Conservation (phyloP, 441 rosid genomes). For the Eutrema salsugineum region DNA sequence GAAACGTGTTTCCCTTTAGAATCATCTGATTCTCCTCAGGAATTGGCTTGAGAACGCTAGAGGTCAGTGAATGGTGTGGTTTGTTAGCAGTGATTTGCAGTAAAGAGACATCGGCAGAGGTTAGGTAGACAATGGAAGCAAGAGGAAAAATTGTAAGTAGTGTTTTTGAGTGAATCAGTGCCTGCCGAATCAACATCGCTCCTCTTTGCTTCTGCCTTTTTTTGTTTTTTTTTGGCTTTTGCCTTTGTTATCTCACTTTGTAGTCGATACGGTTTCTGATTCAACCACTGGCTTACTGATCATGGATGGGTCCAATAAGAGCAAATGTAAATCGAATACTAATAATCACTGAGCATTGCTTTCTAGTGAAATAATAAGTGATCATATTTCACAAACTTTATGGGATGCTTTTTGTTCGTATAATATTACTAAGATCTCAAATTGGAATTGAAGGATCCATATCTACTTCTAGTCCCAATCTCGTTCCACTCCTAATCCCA, state of each 20-base stretch:
- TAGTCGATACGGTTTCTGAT: background rate
- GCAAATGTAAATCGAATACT: background rate
- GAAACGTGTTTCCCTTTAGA: conserved; percentile 69
- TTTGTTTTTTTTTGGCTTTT: background rate
- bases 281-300: background rate
- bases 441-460: no score
- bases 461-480: no score
- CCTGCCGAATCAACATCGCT: conserved; percentile 1
- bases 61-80: background rate
- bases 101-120: background rate
- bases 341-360: conserved; percentile 1
- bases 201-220: background rate
- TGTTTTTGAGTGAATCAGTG: conserved; percentile 19
- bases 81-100: background rate
- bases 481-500: background rate
- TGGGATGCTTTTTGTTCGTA: no score
- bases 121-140: conserved; percentile 14
- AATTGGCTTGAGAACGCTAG: conserved; percentile 1
- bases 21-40: conserved; percentile 20
- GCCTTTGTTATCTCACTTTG: background rate
- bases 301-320: background rate
- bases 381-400: background rate
- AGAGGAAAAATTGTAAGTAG: conserved; percentile 14
- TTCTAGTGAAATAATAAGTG: conserved; percentile 1
- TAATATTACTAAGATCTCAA: no score